Evolutionary conservation across 2,329 filamentous ascomycete genomes (phyloP), one percentile per base, ranked within the genome.

Genomic region (Eutypella sp.): DNA sequence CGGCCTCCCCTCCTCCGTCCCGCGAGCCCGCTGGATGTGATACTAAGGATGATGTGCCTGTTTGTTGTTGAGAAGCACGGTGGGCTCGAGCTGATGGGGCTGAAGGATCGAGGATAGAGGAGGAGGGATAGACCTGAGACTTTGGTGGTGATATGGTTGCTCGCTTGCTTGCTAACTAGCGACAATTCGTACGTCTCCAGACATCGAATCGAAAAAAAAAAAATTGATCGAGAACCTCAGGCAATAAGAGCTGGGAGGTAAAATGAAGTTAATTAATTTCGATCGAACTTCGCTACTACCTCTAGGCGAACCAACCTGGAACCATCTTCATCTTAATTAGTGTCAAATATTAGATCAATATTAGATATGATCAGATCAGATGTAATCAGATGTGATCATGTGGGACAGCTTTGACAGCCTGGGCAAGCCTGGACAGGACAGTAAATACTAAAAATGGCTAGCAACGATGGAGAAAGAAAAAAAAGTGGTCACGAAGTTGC

Each of bases 1-100:
- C 34, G 47, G 31, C 50, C 49, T 52, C 57, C 58, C 59, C 58
- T 53, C 59, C 58, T 58, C 59, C 57, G 43, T 51, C 52, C 52
- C 47, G 51, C 44, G 43, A 45, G 41, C 54, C 54, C 44, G 54
- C 20, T 39, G 15, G 10, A 39, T n/a, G 9, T 11, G 10, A 15
- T 15, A 22, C 4, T 48, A 45, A 42, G 41, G 44, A 29, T 47
- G n/a, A 44, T 45, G 45, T 29, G 40, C n/a, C n/a, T n/a, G n/a
- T n/a, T n/a, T n/a, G n/a, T n/a, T 41, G 47, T 42, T 50, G 47
- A 41, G 47, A 44, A 51, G 48, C 49, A 57, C 41, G 52, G 41
- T 51, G 52, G 44, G 54, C 48, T 47, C 50, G 47, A 50, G 47
- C 47, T 23, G 36, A 24, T 47, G 50, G 47, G 50, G 47, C 47